Base-by-base conservation (phyloP, 1,139 yeast genomes). In the Candida buenavistaensis region DNA sequence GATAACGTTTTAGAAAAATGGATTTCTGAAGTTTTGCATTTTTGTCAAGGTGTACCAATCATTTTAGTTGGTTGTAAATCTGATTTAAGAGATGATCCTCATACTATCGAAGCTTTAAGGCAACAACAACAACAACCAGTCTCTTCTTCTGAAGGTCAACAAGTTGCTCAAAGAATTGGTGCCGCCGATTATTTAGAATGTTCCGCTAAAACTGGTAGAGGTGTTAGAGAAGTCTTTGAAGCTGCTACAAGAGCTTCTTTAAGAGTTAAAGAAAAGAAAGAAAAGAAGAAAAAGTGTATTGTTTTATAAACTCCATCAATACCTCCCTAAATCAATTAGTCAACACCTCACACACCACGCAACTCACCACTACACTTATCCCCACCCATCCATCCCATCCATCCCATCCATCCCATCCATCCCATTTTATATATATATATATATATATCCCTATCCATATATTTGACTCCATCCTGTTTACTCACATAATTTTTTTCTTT, bases 31-130 rank as follows among this genome's bases (percentile, higher is more conserved):
- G 95, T 89, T 37, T 71, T 85, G 60, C 96, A 88, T 65, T 88
- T 87, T 75, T 89, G 96, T 67, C 96, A 85, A 58, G 95, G 95
- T 58, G 92, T 88, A 38, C 97, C 97, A 54, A 86, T 88, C 65
- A 87, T 89, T 52, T 74, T 90, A 45, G 96, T 89, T 45, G 97
- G 96, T 45, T 85, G 95, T 62, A 90, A 90, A 68, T 79, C 82
- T 47, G 97, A 90, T 66, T 72, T 88, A 60, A 83, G 97, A 72
- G 75, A 82, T 61, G 94, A 89, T 60, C 81, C 81, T 21, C 75
- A 72, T 48, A 85, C 92, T 29, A 77, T 84, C 50, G 89, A 83
- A 57, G 80, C 76, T 51, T 75, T 88, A 61, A 75, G 86, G 58
- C 80, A 81, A 53, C 80, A 80, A 50, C 86, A 82, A 55, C 80